A percentile compares a stretch with the other conserved stretches of the same genome.
Conservation (phyloP, 371 early-diverging fungal genomes). For the Mortierella sp. region DNA sequence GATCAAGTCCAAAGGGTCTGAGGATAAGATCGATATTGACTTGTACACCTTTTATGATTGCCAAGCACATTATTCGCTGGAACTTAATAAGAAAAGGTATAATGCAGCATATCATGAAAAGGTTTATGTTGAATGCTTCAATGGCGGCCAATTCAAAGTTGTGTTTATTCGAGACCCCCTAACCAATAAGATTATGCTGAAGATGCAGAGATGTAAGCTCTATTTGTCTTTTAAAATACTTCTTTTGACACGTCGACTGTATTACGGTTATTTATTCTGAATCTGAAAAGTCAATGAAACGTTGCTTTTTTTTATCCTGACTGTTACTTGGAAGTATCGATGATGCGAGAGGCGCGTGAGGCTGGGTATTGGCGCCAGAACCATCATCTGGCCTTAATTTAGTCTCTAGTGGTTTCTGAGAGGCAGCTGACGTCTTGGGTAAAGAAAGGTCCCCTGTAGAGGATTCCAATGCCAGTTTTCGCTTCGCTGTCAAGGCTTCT, state of each 20-base stretch:
- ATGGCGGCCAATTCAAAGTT: no score
- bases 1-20: no score
- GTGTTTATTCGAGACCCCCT: no score
- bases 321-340: background rate
- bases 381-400: background rate
- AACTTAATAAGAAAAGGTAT: no score
- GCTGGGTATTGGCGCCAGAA: constrained; percentile 16
- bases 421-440: background rate
- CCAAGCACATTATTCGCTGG: no score
- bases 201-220: no score
- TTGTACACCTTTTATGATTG: no score
- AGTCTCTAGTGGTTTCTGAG: background rate
- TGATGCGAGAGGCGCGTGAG: background rate
- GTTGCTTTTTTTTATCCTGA: constrained; percentile 18
- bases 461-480: background rate
- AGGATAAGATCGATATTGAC: no score
- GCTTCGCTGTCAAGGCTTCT: background rate
- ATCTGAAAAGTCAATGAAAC: constrained; percentile 27
- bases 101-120: no score
- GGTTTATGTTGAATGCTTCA: no score
- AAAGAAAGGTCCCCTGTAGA: background rate
- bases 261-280: constrained; percentile 20
- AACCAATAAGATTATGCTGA: no score
- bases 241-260: background rate
- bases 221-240: no score